Base-by-base conservation (phyloP, 2,329 filamentous ascomycete genomes). In the Botrytis medusae region DNA sequence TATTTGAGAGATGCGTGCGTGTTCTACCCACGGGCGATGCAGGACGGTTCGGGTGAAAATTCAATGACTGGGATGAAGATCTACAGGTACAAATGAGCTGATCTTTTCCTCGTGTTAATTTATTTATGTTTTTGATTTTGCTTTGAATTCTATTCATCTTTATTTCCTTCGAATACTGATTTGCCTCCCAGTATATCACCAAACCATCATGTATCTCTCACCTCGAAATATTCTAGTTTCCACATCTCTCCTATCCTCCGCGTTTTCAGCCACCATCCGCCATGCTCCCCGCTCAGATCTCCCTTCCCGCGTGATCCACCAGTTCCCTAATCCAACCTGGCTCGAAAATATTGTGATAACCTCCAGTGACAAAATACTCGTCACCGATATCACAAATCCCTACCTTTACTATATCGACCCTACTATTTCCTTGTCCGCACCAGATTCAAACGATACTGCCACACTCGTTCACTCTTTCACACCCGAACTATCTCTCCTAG, bases 401-500 rank as follows among this genome's bases (percentile, higher is more conserved):
- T 54, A 74, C 6, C 57, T 77, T 22, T 76, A 76, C 65, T 59
- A 75, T 29, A 68, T 75, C 12, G 65, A 73, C 40, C 74, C 74
- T 22, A 25, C 57, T 25, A 25, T 71, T n/a, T 70, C 57, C 29
- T 32, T 46, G 12, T 5, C 65, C 25, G 25, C 29, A 25, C 72
- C 63, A 65, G 54, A 42, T 62, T 64, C 57, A 62, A 73, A 32
- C 44, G 14, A 40, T 6, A 73, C 51, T 14, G 61, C 72, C 12
- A 76, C 59, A 14, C 70, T 77, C 9, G 25, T 78, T 44, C 69
- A 75, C 44, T 61, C 22, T 32, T 77, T 79, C 67, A 6, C 74
- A 0, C 67, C 74, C 16, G 72, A 75, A 8, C 69, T 72, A 10
- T 78, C 79, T 25, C 69, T 83, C 18, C 74, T 81, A 3, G 82